Evolutionary conservation across 306 rosid species (phyloP), one percentile per base, ranked within the genome.

Genomic region (Sindora glabra): DNA sequence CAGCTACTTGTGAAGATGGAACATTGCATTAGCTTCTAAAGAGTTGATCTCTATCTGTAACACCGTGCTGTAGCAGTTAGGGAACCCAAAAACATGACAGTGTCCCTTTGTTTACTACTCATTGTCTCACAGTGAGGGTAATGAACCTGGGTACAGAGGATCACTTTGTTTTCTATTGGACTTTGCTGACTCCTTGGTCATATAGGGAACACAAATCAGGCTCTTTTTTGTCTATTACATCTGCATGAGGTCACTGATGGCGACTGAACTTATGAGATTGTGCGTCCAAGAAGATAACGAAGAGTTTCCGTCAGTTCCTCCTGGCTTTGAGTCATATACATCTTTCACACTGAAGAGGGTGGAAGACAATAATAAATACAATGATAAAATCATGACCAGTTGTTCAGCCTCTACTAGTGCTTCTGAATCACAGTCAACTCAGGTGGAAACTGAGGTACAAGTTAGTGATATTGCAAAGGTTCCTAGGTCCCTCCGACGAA

Each of bases 301-400:
- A 8, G 99, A 89, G 37, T 89, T 76, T 77, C 99, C 99, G 63
- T 74, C 95, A 25, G 89, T 89, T 75, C 99, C 99, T 75, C 99
- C 99, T 2, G 99, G 99, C 50, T 94, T 94, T 60, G 99, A 94
- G 82, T 80, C 95, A 61, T 86, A 74, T 70, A 78, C 86, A 53
- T 82, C 97, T 14, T 83, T 86, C 62, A 57, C 84, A 50, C 40
- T 79, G 32, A 79, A 72, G 61, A 74, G 79, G 74, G 81, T 77
- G 50, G 79, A 75, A 57, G 81, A 74, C 56, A 68, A 44, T 68
- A 84, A 73, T 56, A 79, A 74, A 69, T 82, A 74, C 56, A 77
- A 64, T 12, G 72, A 49, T 58, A 65, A 67, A 68, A 78, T 29
- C 76, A 33, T 27, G 50, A 71, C 67, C 45, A 76, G 76, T 65